Base-by-base conservation (phyloP, 345 rosid species). In the Bruguiera parviflora region DNA sequence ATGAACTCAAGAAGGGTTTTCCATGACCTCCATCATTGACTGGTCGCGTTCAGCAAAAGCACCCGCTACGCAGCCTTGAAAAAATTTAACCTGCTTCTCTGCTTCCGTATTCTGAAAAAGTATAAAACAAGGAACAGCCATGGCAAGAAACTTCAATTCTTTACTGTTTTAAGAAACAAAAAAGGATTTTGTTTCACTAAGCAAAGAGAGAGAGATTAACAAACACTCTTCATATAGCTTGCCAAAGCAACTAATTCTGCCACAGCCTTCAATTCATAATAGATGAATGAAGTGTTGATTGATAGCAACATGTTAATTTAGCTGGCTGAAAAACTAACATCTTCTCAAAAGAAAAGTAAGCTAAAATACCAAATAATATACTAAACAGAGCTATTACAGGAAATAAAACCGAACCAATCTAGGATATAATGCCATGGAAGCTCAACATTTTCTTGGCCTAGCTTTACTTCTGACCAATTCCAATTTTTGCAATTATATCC, bases 21-120 rank as follows among this genome's bases (percentile, higher is more conserved):
- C 8, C 39, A 4, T 25, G 15, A 78, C 99, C 99, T 96, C 97
- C 94, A 96, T 87, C 60, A 96, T 75, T n/a, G 98, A 81, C 66
- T 84, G 77, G 80, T 96, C 99, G 62, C 99, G 88, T 73, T 92
- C 98, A 63, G 99, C 92, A 87, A 96, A 96, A 74, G 98, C 97
- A 75, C 89, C 86, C 20, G 97, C 99, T 61, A 92, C 97, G 74
- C 97, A 89, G 52, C 96, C 89, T 78, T 95, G 99, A 77, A 95
- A 95, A 85, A 86, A 95, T 64, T 90, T 90, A 68, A 95, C 76
- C 82, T 90, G 99, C 84, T 86, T 96, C 83, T 96, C 99, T 32
- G 88, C 86, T 79, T 96, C 99, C 75, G 74, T 58, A 78, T 90
- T 96, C 99, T 96, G 84, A 47, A 74, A 20, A n/a, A 64, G 47